Conservation (phyloP, 1,284 basidiomycete species). For the Stereum hirsutum region DNA sequence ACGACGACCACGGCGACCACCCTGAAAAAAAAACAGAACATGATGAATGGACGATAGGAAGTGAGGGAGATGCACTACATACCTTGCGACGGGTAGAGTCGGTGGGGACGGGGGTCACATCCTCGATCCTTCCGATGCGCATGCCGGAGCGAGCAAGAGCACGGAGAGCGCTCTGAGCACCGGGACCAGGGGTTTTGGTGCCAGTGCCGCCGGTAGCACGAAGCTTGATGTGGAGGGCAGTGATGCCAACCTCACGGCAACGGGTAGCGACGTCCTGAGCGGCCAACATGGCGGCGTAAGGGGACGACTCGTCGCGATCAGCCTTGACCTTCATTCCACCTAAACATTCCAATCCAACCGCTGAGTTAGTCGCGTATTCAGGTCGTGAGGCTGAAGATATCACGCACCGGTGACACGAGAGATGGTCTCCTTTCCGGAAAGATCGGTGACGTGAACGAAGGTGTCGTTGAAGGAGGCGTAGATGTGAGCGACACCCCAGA, state of each 20-base stretch:
- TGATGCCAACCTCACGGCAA: constrained; percentile 99
- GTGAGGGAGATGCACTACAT: constrained; percentile 12
- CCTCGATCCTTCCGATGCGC: constrained; percentile 97
- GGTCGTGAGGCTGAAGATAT: background rate
- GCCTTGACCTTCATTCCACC: constrained; percentile 99
- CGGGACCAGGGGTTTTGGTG: constrained; percentile 98
- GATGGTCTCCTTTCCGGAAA: constrained; percentile 98
- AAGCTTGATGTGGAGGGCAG: constrained; percentile 95
- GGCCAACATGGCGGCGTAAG: constrained; percentile 99
- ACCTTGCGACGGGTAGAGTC: constrained; percentile 97
- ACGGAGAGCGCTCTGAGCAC: constrained; percentile 96
- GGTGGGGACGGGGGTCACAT: constrained; percentile 94
- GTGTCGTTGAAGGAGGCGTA: constrained; percentile 99
- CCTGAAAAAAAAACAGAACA: constrained; percentile 37
- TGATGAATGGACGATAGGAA: background rate
- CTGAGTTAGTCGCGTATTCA: background rate
- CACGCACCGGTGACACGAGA: constrained; percentile 89
- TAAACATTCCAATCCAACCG: constrained; percentile 17
- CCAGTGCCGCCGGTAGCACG: constrained; percentile 98
- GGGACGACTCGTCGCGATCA: constrained; percentile 98
- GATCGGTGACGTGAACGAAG: constrained; percentile 98
- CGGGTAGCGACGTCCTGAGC: constrained; percentile 95
- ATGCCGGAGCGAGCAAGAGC: constrained; percentile 98
- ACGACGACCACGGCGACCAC: constrained; percentile 99
- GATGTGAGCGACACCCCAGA: constrained; percentile 95